A percentile compares a stretch with the other conserved stretches of the same genome.
These are phyloP conservation scores for Hysterium pulicare DNA, from an alignment of 2,329 filamentous ascomycete genomes.

Conservation along the genomic window DNA sequence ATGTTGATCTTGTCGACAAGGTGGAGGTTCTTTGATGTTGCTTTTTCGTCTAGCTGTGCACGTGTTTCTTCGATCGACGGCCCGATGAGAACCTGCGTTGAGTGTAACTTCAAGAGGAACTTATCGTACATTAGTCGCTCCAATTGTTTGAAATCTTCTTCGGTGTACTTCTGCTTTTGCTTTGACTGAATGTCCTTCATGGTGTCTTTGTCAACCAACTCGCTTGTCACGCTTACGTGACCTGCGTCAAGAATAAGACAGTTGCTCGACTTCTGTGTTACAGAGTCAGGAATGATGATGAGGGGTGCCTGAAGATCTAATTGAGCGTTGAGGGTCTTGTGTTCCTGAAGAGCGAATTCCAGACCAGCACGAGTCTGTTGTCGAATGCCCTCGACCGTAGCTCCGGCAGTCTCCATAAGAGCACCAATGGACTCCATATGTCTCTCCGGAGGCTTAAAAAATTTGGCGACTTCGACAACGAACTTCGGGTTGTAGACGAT, in stretches of 20 bases:
- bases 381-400: slow-evolving; percentile 89
- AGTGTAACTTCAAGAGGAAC: slow-evolving; percentile 87
- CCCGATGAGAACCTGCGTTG: slow-evolving; percentile 92
- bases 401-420: slow-evolving; percentile 90
- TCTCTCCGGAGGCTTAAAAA: slow-evolving; percentile 92
- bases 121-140: slow-evolving; percentile 97
- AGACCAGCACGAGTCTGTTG: slow-evolving; percentile 95
- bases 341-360: slow-evolving; percentile 93
- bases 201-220: slow-evolving; percentile 88
- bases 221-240: slow-evolving; percentile 90
- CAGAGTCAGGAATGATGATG: slow-evolving; percentile 93
- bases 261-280: slow-evolving; percentile 73
- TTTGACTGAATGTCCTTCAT: slow-evolving; percentile 88
- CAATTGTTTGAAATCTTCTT: slow-evolving; percentile 81
- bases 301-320: slow-evolving; percentile 92
- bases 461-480: slow-evolving; percentile 83
- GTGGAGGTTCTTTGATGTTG: slow-evolving; percentile 70
- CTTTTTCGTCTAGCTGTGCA: slow-evolving; percentile 67
- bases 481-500: slow-evolving; percentile 97
- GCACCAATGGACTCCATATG: slow-evolving; percentile 99
- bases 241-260: slow-evolving; percentile 95
- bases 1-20: slow-evolving; percentile 97
- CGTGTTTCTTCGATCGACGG: slow-evolving; percentile 90
- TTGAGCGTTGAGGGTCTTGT: slow-evolving; percentile 96
- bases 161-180: slow-evolving; percentile 80